Conservation (phyloP, 768 basidiomycete species). For the Roridomyces roridus region DNA sequence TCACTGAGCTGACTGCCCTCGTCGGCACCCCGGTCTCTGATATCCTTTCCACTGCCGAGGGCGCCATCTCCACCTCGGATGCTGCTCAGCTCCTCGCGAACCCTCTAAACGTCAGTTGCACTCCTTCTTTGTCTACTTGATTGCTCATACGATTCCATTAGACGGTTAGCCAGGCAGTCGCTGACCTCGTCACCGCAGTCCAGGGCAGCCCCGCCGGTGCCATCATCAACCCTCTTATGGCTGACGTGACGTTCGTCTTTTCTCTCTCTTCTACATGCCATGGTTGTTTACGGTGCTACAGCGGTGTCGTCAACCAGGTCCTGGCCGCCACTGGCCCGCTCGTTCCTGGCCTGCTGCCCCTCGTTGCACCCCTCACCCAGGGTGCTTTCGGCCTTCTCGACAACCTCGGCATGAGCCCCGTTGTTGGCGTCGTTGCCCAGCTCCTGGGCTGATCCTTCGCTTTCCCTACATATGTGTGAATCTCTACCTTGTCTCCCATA, state of each 20-base stretch:
- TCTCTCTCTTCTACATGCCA: neutral
- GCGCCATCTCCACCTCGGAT: conserved; percentile 6
- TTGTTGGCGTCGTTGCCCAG: neutral
- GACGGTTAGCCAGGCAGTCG: conserved; percentile 10
- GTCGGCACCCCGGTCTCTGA: conserved; percentile 10
- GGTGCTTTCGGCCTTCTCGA: conserved; percentile 4
- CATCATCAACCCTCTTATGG: conserved; percentile 11
- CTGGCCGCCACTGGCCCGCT: conserved; percentile 11
- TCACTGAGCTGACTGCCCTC: conserved; percentile 11
- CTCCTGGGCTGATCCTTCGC: too few species aligned
- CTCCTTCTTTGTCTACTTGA: neutral
- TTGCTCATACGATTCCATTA: neutral
- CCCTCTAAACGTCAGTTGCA: conserved; percentile 3
- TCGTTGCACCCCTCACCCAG: conserved; percentile 6
- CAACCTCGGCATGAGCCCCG: conserved; percentile 19
- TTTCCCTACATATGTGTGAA: neutral
- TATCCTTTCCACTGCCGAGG: conserved; percentile 19
- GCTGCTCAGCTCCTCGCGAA: conserved; percentile 17
- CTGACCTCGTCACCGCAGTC: conserved; percentile 10
- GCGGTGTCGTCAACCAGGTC: conserved; percentile 1
- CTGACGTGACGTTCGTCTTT: conserved; percentile 5
- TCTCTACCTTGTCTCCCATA: neutral
- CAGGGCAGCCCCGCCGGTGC: neutral
- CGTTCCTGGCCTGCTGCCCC: conserved; percentile 18
- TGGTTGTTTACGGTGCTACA: neutral